A percentile compares a stretch with the other conserved stretches of the same genome.
These are phyloP conservation scores for Umbelopsis sp. DNA, from an alignment of 371 early-diverging fungal genomes.

Conservation along the genomic window DNA sequence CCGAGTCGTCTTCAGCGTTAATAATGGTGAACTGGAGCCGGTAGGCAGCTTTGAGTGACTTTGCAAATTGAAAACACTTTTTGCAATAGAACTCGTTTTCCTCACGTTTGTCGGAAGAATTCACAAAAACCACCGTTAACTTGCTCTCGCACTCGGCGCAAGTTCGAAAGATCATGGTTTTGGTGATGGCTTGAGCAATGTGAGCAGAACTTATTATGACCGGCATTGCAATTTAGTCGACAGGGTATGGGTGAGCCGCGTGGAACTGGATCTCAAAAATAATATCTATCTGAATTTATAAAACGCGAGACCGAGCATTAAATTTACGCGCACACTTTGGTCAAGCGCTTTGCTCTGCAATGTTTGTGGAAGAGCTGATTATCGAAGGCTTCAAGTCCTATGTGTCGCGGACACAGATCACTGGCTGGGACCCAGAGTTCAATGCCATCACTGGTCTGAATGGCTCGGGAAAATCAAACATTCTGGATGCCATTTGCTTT, in stretches of 20 bases:
- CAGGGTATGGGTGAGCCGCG: too few species aligned
- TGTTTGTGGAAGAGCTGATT: conserved; percentile 95
- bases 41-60: background rate
- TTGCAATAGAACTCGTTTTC: conserved; percentile 12
- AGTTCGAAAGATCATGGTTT: conserved; percentile 8
- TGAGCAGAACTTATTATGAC: background rate
- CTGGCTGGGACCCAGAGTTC: conserved; percentile 96
- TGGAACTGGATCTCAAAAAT: too few species aligned
- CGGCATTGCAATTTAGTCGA: background rate
- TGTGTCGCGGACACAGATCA: conserved; percentile 92
- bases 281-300: background rate
- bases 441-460: conserved; percentile 99
- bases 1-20: background rate
- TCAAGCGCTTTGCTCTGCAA: conserved; percentile 29
- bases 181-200: conserved; percentile 17
- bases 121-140: background rate
- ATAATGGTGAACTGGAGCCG: conserved; percentile 15
- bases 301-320: too few species aligned
- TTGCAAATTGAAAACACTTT: background rate
- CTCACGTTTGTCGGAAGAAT: background rate
- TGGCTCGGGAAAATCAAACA: conserved; percentile 99
- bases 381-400: conserved; percentile 99
- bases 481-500: conserved; percentile 99
- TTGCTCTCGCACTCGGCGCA: conserved; percentile 7
- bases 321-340: background rate